Percentiles rank a stretch among this genome's conserved stretches.
phyloP scores from a whole-genome alignment of 768 basidiomycete genomes.

The Tephrocybe sp. region DNA sequence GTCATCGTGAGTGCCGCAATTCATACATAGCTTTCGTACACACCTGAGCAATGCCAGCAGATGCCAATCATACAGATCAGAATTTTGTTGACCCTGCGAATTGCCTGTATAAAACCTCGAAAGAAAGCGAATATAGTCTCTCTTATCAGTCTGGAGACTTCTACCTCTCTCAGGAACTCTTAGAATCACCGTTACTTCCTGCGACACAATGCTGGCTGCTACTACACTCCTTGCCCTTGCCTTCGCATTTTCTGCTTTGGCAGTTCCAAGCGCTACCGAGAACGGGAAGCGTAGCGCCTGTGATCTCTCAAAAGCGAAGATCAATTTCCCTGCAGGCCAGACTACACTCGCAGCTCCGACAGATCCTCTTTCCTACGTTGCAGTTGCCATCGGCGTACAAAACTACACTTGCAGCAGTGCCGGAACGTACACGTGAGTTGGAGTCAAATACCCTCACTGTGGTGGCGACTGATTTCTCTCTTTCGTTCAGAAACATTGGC shows the following conservation, averaged over 20 bases:
- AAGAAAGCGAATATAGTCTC: background rate
- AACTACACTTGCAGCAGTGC: slow-evolving; percentile 52
- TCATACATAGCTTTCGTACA: background rate
- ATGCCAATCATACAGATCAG: background rate
- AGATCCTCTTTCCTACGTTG: slow-evolving; percentile 35
- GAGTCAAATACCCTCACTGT: background rate
- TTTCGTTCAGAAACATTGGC: slow-evolving; percentile 37
- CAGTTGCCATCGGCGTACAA: slow-evolving; percentile 50
- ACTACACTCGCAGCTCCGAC: slow-evolving; percentile 35
- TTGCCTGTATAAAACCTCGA: background rate
- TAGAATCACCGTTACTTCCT: background rate
- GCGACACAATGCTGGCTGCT: slow-evolving; percentile 21
- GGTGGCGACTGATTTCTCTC: background rate
- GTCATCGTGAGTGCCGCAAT: background rate
- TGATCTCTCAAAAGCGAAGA: slow-evolving; percentile 23
- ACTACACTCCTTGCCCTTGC: slow-evolving; percentile 24
- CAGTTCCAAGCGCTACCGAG: slow-evolving; percentile 6
- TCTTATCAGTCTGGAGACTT: background rate
- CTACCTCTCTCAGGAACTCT: background rate
- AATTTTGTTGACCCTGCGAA: background rate
- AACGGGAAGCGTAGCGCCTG: slow-evolving; percentile 15
- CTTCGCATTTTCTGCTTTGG: slow-evolving; percentile 18
- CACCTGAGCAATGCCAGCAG: background rate
- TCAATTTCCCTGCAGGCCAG: slow-evolving; percentile 28
- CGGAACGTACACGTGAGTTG: slow-evolving; percentile 44